phyloP scores from a whole-genome alignment of 768 basidiomycete genomes.

The Agaricus subrufescens region DNA sequence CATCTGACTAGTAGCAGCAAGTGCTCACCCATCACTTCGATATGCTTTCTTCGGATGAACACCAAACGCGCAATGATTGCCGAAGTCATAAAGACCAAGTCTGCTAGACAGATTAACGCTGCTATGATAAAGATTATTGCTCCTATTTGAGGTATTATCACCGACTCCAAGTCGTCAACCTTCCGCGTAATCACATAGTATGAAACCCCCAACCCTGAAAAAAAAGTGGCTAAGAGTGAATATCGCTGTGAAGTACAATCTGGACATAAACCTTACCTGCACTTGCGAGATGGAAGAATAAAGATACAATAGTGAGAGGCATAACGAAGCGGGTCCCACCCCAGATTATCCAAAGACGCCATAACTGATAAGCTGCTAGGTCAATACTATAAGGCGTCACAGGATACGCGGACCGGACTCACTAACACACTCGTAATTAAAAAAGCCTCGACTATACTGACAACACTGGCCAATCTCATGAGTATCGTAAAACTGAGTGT shows the following conservation, averaged over 20 bases:
- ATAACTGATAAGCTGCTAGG: background rate
- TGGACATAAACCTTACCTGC: background rate
- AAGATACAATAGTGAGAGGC: background rate
- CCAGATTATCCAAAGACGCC: background rate
- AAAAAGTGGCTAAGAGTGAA: too few species aligned
- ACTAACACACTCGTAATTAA: background rate
- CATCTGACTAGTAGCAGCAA: background rate
- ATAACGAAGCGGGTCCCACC: background rate
- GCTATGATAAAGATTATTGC: background rate
- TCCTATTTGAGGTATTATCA: too few species aligned
- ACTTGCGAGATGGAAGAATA: background rate
- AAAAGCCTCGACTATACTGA: background rate
- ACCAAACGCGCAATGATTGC: background rate
- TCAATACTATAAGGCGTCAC: too few species aligned
- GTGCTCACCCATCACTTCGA: background rate
- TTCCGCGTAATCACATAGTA: too few species aligned
- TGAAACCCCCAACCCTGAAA: too few species aligned
- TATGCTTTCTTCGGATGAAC: background rate
- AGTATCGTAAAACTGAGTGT: too few species aligned
- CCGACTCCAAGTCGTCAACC: background rate
- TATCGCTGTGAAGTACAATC: too few species aligned
- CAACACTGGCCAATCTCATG: background rate
- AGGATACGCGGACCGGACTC: background rate
- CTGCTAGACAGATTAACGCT: background rate
- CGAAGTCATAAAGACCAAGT: background rate